Base-by-base conservation (phyloP, 83 land plant species). In the Diphasiastrum complanatum region DNA sequence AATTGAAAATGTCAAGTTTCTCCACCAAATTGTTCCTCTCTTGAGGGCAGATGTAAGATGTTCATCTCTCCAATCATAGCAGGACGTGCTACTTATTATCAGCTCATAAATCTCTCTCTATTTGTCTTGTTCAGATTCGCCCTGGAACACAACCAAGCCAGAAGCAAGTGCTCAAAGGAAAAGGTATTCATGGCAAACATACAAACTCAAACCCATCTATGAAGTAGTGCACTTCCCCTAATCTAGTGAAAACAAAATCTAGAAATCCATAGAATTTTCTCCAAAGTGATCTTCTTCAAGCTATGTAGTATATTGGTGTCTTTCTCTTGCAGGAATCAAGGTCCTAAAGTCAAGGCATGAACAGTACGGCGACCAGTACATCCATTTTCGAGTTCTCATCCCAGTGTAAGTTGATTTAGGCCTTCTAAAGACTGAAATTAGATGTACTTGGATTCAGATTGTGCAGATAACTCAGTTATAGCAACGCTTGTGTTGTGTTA, bases 141-240 rank as follows among this genome's bases (percentile, higher is more conserved):
- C 76, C 82, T 62, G 98, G 98, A 18, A 92, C 98, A 45, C 98
- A 92, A 50, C 95, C 90, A 53, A 91, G 95, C 45, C 98, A 92
- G 61, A 88, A 87, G 79, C 88, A 85, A 43, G 82, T 86, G 50
- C 46, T 92, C 58, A 87, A 72, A 70, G 89, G 84, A 37, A 92
- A 92, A 83, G 98, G 97, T 90, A 50, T 55, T 10, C 47, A 37
- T 61, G 27, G 28, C 29, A 63, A 6, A 52, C 59, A 19, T 5
- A 11, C 24, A 30, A 26, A 16, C 28, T 10, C 48, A 27, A 14
- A 10, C 6, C 16, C 19, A 52, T 5, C 51, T 31, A 19, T 6
- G 23, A 6, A 14, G 30, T 18, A 47, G 28, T 26, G 67, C 29
- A 22, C 38, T 16, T 65, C 2, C 2, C 19, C 29, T 4, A 22